phyloP scores from a whole-genome alignment of 2,329 filamentous ascomycete genomes.

The Colletotrichum nymphaeae region DNA sequence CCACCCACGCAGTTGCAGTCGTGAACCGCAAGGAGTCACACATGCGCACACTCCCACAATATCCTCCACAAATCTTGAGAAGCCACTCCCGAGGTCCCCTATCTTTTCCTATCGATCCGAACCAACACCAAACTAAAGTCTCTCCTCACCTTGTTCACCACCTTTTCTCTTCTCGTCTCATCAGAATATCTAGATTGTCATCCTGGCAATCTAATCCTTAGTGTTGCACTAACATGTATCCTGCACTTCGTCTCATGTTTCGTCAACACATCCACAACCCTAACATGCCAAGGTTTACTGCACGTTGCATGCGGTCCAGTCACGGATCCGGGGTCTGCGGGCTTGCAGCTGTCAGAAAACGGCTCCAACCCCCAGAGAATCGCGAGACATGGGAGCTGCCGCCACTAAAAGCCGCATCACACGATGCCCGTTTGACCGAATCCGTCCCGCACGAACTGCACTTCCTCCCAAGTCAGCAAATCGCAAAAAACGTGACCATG shows the following conservation, averaged over 20 bases:
- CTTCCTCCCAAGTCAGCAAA: background rate
- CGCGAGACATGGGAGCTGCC: slow-evolving; percentile 8
- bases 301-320: background rate
- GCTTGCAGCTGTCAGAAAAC: background rate
- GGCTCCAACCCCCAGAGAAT: background rate
- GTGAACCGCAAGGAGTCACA: background rate
- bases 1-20: background rate
- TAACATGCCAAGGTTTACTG: background rate
- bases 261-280: background rate
- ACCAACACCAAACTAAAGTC: background rate
- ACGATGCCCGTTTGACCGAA: background rate
- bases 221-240: background rate
- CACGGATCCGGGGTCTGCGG: background rate
- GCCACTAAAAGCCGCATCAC: background rate
- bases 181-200: background rate
- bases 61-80: background rate
- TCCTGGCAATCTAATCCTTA: background rate
- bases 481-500: background rate
- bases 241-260: background rate
- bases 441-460: background rate
- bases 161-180: background rate
- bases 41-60: background rate
- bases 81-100: background rate
- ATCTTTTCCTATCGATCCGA: background rate
- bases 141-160: background rate